Percentiles rank a stretch among this genome's conserved stretches.
Evolutionary conservation across 2,329 filamentous ascomycete genomes (phyloP).

Genomic region (Talaromyces albobiverticillius): DNA sequence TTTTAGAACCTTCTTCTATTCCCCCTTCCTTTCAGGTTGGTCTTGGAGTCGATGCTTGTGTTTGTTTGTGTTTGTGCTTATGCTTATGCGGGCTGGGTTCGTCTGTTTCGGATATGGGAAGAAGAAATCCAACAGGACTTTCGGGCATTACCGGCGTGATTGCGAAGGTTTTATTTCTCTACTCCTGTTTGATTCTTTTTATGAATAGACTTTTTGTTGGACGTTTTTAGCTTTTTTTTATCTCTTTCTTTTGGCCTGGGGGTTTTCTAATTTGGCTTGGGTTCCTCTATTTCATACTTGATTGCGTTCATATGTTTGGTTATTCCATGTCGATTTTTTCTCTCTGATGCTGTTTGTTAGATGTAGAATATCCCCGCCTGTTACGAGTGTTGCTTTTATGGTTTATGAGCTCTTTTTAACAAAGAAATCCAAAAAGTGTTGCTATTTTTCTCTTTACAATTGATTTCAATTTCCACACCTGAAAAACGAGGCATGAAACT

Average conservation of each 20-base stretch:
- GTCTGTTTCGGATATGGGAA: background rate
- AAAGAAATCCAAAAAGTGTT: background rate
- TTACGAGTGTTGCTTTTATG: background rate
- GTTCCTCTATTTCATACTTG: background rate
- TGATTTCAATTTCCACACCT: background rate
- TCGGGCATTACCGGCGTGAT: conserved; percentile 5
- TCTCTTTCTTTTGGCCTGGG: background rate
- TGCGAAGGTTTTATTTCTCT: background rate
- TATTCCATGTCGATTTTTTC: background rate
- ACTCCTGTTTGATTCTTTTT: background rate
- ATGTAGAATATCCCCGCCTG: conserved; percentile 11
- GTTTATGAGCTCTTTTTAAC: background rate
- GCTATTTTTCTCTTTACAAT: background rate
- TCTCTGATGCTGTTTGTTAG: conserved; percentile 4
- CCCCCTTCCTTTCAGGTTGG: background rate
- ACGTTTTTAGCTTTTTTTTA: background rate
- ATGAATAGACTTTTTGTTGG: background rate
- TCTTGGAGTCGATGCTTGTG: background rate
- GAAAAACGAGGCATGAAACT: background rate
- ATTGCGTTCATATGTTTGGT: background rate
- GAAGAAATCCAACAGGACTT: background rate
- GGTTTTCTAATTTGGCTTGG: background rate
- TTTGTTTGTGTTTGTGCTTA: background rate
- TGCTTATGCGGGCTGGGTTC: background rate
- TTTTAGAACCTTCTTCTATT: background rate